phyloP scores from a whole-genome alignment of 140 eudicot species.

The Artemisia princeps region DNA sequence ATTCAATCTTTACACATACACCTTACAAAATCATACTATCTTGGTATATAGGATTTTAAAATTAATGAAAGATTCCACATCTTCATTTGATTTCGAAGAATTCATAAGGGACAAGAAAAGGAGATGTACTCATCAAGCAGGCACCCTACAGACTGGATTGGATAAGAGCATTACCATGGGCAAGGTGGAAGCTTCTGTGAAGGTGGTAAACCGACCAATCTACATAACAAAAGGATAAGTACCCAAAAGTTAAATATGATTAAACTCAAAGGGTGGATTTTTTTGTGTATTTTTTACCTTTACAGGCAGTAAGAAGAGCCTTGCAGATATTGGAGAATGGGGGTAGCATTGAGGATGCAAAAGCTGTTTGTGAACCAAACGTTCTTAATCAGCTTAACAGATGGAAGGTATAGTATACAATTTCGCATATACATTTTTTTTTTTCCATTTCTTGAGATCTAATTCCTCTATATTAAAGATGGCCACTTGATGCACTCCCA shows the following conservation, averaged over 20 bases:
- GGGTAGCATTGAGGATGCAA: slow-evolving; percentile 62
- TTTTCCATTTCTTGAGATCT: not conserved
- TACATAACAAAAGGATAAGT: slow-evolving; percentile 4
- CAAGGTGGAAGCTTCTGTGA: slow-evolving; percentile 62
- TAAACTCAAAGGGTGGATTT: slow-evolving; percentile 11
- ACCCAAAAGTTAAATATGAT: not conserved
- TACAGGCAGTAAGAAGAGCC: slow-evolving; percentile 68
- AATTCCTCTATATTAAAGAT: not conserved
- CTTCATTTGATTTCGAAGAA: slow-evolving; percentile 47
- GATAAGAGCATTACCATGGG: slow-evolving; percentile 67
- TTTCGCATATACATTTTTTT: not conserved
- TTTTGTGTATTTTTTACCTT: slow-evolving; percentile 5
- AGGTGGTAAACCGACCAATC: slow-evolving; percentile 47
- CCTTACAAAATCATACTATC: not conserved
- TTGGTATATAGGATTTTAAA: slow-evolving; percentile 34
- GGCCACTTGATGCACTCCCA: not conserved
- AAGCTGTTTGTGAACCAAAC: slow-evolving; percentile 64
- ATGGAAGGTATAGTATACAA: slow-evolving; percentile 61
- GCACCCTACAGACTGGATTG: slow-evolving; percentile 23
- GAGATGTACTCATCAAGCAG: slow-evolving; percentile 20
- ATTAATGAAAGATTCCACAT: slow-evolving; percentile 33
- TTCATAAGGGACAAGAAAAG: slow-evolving; percentile 26
- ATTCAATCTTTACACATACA: not conserved
- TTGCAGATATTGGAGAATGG: slow-evolving; percentile 55
- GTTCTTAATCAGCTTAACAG: slow-evolving; percentile 45